Evolutionary conservation across 257 asterid species (phyloP).

Genomic region (Anisodus tanguticus): DNA sequence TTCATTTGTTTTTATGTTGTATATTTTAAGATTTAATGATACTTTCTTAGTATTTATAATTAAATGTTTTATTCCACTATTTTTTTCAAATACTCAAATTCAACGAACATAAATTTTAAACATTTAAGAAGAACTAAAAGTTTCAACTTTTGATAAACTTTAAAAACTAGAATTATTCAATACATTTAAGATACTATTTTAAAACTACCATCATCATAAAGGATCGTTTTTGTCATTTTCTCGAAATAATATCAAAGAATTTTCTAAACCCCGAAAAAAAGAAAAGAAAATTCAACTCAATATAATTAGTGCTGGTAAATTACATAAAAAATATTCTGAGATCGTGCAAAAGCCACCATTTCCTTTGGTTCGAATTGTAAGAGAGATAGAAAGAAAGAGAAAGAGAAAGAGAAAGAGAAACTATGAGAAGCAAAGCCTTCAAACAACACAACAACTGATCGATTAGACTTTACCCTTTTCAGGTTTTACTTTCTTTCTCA

Average conservation of each 20-base stretch:
- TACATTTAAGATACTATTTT: background rate
- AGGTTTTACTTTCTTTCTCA: conserved; percentile 5
- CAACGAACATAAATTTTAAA: background rate
- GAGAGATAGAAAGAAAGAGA: background rate
- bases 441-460: background rate
- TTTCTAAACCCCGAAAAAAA: background rate
- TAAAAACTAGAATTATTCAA: too few relatives aligned
- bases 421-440: conserved; percentile 22
- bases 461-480: background rate
- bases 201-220: background rate
- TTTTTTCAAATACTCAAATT: too few relatives aligned
- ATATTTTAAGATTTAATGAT: background rate
- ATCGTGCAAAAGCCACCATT: conserved; percentile 28
- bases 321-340: background rate
- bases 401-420: background rate
- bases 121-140: background rate
- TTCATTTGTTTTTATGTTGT: background rate
- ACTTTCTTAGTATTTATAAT: too few relatives aligned
- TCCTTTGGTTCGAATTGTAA: background rate
- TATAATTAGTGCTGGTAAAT: background rate
- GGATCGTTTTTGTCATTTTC: background rate
- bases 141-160: background rate
- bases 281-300: background rate
- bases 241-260: background rate
- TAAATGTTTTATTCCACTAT: background rate